These are phyloP conservation scores for Boletales sp. DNA, from an alignment of 768 basidiomycete genomes.

Conservation along the genomic window DNA sequence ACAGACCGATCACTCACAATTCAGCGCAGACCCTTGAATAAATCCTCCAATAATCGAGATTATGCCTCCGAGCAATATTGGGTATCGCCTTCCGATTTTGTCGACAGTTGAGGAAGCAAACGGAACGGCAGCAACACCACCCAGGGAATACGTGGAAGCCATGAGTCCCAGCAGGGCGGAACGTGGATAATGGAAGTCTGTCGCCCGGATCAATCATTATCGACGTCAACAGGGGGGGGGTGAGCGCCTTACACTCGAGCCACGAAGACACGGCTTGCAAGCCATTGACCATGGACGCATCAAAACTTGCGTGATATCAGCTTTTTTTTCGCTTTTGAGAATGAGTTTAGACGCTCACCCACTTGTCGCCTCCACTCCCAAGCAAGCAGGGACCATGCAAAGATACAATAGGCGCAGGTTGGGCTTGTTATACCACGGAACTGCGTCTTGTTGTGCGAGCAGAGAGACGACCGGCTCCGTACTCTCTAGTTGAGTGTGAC, in stretches of 20 bases:
- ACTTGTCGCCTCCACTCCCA: not conserved
- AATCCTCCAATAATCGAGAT: conserved; percentile 9
- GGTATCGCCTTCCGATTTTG: conserved; percentile 11
- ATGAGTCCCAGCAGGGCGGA: conserved; percentile 53
- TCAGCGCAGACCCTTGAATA: conserved; percentile 14
- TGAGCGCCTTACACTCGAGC: conserved; percentile 41
- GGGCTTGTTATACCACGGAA: too few relatives aligned
- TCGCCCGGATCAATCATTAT: not conserved
- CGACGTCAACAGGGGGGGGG: not conserved
- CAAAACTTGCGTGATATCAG: conserved; percentile 12
- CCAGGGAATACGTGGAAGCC: conserved; percentile 57
- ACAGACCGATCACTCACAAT: conserved; percentile 2
- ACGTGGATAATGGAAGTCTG: conserved; percentile 52
- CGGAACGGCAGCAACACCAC: conserved; percentile 51
- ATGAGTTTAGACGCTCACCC: conserved; percentile 8
- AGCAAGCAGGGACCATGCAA: too few relatives aligned
- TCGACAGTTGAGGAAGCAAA: conserved; percentile 20
- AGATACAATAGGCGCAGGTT: too few relatives aligned
- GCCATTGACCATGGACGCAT: conserved; percentile 59
- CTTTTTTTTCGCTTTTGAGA: too few relatives aligned
- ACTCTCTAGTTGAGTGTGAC: not conserved
- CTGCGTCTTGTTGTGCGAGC: too few relatives aligned
- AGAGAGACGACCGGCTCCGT: conserved; percentile 12
- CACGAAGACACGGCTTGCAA: conserved; percentile 55
- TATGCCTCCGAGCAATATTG: conserved; percentile 13